Evolutionary conservation across 805 yeast species (phyloP), one percentile per base, ranked within the genome.

Genomic region (Myxozyma vanderwaltii): DNA sequence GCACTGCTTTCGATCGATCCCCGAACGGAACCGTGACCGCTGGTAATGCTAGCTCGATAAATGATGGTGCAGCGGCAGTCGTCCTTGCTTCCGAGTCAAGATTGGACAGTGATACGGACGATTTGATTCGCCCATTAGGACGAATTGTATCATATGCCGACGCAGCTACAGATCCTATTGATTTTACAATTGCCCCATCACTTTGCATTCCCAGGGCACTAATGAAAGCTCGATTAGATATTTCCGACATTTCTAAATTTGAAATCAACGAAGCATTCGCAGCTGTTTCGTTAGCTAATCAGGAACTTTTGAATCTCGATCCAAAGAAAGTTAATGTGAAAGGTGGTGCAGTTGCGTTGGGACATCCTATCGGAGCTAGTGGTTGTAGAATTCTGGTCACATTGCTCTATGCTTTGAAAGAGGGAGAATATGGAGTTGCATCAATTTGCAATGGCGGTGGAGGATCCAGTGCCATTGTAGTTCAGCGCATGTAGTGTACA

Each of bases 401-500:
- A 19, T 64, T 76, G 26, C 58, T 76, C 53, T 65, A 71, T 62
- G 65, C 69, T 41, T 67, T 75, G 56, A 69, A 75, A 51, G 96
- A 89, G 75, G 91, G 91, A 68, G 89, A 87, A 75, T 77, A 84
- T 64, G 98, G 98, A 73, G 88, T 84, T 63, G 96, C 96, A 68
- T 97, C 89, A 75, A 86, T 91, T 70, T 92, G 97, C 81, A 91
- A 91, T 74, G 97, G 97, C 79, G 97, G 97, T 71, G 98, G 98
- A 73, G 97, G 96, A 74, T 96, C 97, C 47, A 88, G 96, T 45
- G 83, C 97, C n/a, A 79, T 91, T 68, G 86, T 91, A 21, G 48
- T 61, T n/a, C 59, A 55, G 51, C 38, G 49, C 39, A 27, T 58
- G 44, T 61, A 43, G 35, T n/a, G 31, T 44, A n/a, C n/a, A n/a